Evolutionary conservation across 2,329 filamentous ascomycete genomes (phyloP).

Genomic region (Aspergillus eucalypticola): DNA sequence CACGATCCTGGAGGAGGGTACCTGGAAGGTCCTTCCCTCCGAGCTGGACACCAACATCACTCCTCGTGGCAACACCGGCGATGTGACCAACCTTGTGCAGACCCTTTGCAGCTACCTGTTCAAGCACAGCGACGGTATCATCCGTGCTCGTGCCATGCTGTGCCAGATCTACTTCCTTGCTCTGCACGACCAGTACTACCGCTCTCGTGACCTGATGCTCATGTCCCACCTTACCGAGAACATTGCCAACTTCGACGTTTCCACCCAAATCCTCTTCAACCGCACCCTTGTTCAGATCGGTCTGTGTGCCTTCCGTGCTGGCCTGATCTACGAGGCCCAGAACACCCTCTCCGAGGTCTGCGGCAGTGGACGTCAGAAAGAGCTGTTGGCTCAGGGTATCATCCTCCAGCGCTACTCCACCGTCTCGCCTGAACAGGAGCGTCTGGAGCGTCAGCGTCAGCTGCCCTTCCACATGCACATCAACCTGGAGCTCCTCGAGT

Average conservation of each 20-base stretch:
- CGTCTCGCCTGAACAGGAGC: constrained; percentile 96
- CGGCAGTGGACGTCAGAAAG: constrained; percentile 95
- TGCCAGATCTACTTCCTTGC: constrained; percentile 99
- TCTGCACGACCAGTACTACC: constrained; percentile 96
- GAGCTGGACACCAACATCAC: constrained; percentile 77
- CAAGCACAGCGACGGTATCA: constrained; percentile 90
- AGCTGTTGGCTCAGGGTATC: constrained; percentile 93
- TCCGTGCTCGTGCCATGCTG: constrained; percentile 93
- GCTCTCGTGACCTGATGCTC: constrained; percentile 96
- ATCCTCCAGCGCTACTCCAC: constrained; percentile 97
- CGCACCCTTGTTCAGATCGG: constrained; percentile 96
- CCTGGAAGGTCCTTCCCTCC: constrained; percentile 77
- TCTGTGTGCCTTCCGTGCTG: constrained; percentile 95
- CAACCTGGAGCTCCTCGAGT: constrained; percentile 96
- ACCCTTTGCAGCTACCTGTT: constrained; percentile 94
- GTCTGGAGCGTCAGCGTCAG: constrained; percentile 93
- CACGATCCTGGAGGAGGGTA: constrained; percentile 89
- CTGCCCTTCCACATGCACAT: constrained; percentile 99
- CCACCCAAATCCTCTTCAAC: constrained; percentile 98
- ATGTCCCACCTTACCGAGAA: constrained; percentile 99
- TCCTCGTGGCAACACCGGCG: constrained; percentile 65
- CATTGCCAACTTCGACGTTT: constrained; percentile 93
- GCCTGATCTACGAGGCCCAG: constrained; percentile 95
- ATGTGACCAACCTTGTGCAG: constrained; percentile 74
- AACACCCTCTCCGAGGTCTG: constrained; percentile 98